phyloP scores from a whole-genome alignment of 164 flowering plant species.

The Berberis thunbergii region DNA sequence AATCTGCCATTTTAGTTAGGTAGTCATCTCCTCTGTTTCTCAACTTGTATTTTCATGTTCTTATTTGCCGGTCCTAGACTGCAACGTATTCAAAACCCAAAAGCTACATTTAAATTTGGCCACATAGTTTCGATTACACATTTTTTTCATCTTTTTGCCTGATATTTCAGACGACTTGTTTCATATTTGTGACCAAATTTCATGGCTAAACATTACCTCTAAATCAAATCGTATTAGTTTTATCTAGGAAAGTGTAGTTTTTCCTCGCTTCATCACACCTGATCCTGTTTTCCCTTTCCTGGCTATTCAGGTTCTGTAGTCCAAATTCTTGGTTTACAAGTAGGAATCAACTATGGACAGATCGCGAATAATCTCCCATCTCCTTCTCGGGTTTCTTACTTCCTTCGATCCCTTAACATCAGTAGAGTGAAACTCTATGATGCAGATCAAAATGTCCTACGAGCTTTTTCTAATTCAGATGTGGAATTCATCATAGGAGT shows the following conservation, averaged over 20 bases:
- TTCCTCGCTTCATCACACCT: neutral
- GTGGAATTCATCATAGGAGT: conserved; percentile 63
- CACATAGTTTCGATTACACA: too few species aligned
- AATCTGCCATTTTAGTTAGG: too few species aligned
- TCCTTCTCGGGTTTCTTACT: conserved; percentile 40
- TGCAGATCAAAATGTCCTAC: conserved; percentile 64
- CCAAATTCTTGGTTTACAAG: conserved; percentile 21
- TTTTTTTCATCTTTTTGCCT: too few species aligned
- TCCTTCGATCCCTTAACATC: conserved; percentile 49
- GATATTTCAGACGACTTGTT: too few species aligned
- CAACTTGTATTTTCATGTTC: too few species aligned
- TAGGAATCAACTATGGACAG: conserved; percentile 82
- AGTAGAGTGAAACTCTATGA: conserved; percentile 67
- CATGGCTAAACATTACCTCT: too few species aligned
- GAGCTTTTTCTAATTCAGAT: conserved; percentile 47
- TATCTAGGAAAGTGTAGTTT: neutral
- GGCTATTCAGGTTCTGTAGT: conserved; percentile 26
- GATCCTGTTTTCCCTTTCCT: neutral
- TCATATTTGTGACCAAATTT: too few species aligned
- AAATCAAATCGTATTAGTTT: too few species aligned
- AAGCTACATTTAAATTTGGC: too few species aligned
- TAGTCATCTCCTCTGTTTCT: too few species aligned
- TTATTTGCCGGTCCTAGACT: too few species aligned
- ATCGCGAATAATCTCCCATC: conserved; percentile 76
- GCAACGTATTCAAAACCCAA: too few species aligned